Percentiles rank a stretch among this genome's conserved stretches.
Evolutionary conservation across 306 rosid species (phyloP).

Genomic region (Cercis canadensis): DNA sequence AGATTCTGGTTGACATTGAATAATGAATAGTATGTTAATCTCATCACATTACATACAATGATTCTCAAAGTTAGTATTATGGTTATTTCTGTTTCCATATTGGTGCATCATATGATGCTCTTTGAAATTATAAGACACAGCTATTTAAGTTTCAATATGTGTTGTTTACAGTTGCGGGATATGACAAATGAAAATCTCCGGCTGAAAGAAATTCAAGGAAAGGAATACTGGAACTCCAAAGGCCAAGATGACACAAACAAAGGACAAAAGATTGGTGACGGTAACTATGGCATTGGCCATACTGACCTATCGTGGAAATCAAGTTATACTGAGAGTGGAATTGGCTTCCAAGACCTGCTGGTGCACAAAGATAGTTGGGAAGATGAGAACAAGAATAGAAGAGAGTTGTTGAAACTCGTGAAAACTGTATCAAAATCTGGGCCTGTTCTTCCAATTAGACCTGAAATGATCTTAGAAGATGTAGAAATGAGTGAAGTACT

Average conservation of each 20-base stretch:
- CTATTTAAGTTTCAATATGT: background rate
- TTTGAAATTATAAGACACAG: background rate
- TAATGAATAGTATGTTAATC: background rate
- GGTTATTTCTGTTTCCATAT: background rate
- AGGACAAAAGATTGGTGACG: slow-evolving; percentile 34
- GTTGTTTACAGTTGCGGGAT: slow-evolving; percentile 56
- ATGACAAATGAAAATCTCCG: slow-evolving; percentile 61
- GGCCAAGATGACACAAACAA: slow-evolving; percentile 39
- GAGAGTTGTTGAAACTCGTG: slow-evolving; percentile 49
- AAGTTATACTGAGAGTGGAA: slow-evolving; percentile 41
- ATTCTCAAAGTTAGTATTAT: background rate
- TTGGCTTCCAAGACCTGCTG: slow-evolving; percentile 49
- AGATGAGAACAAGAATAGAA: slow-evolving; percentile 42
- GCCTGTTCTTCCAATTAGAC: slow-evolving; percentile 21
- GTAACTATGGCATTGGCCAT: slow-evolving; percentile 31
- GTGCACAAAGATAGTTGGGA: slow-evolving; percentile 45
- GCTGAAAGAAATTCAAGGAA: slow-evolving; percentile 62
- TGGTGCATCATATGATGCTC: no score
- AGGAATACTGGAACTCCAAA: slow-evolving; percentile 56
- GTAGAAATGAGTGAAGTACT: slow-evolving; percentile 27
- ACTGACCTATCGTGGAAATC: slow-evolving; percentile 51
- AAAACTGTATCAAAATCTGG: slow-evolving; percentile 39
- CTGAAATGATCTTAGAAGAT: slow-evolving; percentile 38
- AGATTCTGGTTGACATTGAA: background rate
- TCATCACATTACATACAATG: background rate